phyloP scores from a whole-genome alignment of 2,329 filamentous ascomycete species.

The Beauveria rudraprayagi region DNA sequence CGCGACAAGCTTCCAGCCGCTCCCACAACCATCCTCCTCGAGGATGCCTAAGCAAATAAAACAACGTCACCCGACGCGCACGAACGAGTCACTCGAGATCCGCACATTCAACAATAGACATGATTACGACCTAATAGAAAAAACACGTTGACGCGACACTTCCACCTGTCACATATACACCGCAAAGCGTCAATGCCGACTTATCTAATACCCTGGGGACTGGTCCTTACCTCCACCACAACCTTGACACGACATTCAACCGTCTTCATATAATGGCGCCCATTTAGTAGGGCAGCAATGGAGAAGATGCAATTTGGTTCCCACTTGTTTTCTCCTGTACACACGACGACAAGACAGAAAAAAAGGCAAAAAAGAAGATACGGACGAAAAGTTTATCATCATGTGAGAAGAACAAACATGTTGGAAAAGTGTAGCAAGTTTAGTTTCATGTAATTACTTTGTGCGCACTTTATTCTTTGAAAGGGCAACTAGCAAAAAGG shows the following conservation, averaged over 20 bases:
- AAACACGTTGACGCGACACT: background rate
- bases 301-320: background rate
- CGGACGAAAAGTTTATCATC: background rate
- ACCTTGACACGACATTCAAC: slow-evolving; percentile 6
- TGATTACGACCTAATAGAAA: slow-evolving; percentile 8
- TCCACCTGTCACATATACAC: background rate
- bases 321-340: background rate
- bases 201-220: slow-evolving; percentile 5
- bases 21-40: slow-evolving; percentile 76
- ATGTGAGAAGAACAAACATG: background rate
- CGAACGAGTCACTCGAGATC: slow-evolving; percentile 1
- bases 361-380: background rate
- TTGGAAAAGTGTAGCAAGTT: slow-evolving; percentile 4
- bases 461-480: background rate
- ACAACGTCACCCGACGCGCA: background rate
- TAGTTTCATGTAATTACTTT: background rate
- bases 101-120: slow-evolving; percentile 6
- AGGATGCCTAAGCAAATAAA: slow-evolving; percentile 31
- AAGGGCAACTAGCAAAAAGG: background rate
- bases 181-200: slow-evolving; percentile 7
- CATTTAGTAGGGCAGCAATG: background rate
- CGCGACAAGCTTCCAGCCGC: slow-evolving; percentile 74
- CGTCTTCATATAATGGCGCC: slow-evolving; percentile 1
- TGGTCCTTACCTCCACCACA: background rate
- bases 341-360: background rate